Evolutionary conservation across 2,329 filamentous ascomycete species (phyloP).

Genomic region (Epichloe hybrida): DNA sequence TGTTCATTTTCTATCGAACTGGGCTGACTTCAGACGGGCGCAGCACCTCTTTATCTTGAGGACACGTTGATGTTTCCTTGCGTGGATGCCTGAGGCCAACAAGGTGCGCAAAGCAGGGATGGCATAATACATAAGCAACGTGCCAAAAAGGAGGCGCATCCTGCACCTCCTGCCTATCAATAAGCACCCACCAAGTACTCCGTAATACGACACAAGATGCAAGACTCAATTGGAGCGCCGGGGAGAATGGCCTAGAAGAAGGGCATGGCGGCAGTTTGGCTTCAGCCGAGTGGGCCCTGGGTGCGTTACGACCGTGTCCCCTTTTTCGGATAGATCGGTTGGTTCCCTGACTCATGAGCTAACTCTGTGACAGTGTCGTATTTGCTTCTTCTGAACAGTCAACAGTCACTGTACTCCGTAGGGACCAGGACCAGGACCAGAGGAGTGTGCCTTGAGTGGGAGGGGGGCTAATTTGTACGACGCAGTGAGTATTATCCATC

Average conservation of each 20-base stretch:
- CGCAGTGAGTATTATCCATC: not conserved
- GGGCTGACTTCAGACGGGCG: not conserved
- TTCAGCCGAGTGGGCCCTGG: not conserved
- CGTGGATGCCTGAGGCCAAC: conserved; percentile 17
- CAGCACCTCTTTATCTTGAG: conserved; percentile 11
- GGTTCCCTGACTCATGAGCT: no score
- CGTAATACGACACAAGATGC: not conserved
- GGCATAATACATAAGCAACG: not conserved
- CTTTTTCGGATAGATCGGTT: no score
- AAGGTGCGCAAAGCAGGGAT: conserved; percentile 7
- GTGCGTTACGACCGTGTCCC: not conserved
- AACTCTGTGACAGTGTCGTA: no score
- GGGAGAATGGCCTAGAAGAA: not conserved
- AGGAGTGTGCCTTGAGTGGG: not conserved
- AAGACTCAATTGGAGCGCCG: not conserved
- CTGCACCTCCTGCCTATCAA: not conserved
- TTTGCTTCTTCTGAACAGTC: no score
- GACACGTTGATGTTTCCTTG: conserved; percentile 17
- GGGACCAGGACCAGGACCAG: no score
- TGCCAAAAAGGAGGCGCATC: not conserved
- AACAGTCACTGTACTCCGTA: no score
- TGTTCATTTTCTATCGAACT: not conserved
- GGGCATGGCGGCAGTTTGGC: not conserved
- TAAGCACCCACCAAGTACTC: not conserved
- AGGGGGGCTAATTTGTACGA: not conserved